Evolutionary conservation across 805 yeast species (phyloP), one percentile per base, ranked within the genome.

Genomic region (Saccharomycopsis sp.): DNA sequence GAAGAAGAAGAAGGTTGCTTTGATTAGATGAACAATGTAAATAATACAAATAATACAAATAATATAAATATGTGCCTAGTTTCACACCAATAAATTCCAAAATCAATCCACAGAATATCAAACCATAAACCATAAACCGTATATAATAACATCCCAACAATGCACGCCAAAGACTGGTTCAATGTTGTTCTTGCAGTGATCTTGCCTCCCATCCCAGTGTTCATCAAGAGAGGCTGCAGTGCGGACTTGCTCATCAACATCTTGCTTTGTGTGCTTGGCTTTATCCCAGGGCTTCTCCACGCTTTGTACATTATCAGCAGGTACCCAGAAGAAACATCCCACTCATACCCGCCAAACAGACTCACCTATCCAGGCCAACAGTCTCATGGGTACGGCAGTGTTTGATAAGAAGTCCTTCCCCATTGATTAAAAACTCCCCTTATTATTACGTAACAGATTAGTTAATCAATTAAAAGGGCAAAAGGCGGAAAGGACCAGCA

Each of bases 141-240:
- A n/a, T n/a, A n/a, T n/a, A n/a, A n/a, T n/a, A n/a, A n/a, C n/a
- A n/a, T n/a, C n/a, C n/a, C n/a, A 39, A 46, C 45, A 30, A 60
- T 60, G 64, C 64, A 60, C 50, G 58, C 63, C 6, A 33, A 25
- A 33, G 80, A 74, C 59, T 73, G 86, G 85, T 64, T 80, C 43
- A 55, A 78, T 46, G 86, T 81, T 2, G 66, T 80, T 37, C 53
- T 81, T 40, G 84, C 85, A 2, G 66, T 80, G 42, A 73, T 81
- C 54, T 52, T 80, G 7, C 89, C 89, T 8, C 86, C 86, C 5
- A 62, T 80, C 29, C 81, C 87, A 6, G 88, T 81, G 18, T 68
- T 75, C 36, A 55, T 79, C 48, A 81, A 81, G 58, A 62, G 83
- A 51, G 88, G 88, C 1, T 65, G 67, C 41, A 69, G 80, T 3